Percentiles rank a stretch among this genome's conserved stretches.
phyloP scores from a whole-genome alignment of 768 basidiomycete genomes.

The Royoungia palumana region DNA sequence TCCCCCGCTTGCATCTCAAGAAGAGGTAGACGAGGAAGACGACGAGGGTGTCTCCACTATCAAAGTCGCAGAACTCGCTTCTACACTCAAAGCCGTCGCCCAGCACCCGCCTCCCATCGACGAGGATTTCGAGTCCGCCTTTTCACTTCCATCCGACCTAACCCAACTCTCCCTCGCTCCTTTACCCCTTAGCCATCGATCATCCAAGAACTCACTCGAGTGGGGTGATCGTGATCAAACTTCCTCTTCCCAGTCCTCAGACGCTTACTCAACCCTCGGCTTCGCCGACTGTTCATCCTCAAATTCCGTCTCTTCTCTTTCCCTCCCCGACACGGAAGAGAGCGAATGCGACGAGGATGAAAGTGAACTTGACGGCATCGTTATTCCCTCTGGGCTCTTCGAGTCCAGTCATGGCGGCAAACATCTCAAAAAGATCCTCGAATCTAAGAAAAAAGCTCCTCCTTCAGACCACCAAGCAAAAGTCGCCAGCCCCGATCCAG shows the following conservation, averaged over 20 bases:
- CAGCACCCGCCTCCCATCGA: constrained; percentile 41
- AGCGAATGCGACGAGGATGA: constrained; percentile 68
- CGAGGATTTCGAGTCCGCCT: constrained; percentile 83
- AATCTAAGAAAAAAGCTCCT: constrained; percentile 53
- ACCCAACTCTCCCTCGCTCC: constrained; percentile 81
- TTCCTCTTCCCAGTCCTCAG: constrained; percentile 82
- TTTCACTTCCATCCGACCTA: constrained; percentile 75
- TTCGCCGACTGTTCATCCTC: constrained; percentile 73
- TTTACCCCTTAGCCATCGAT: constrained; percentile 67
- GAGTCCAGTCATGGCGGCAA: constrained; percentile 61
- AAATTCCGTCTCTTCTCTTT: constrained; percentile 61
- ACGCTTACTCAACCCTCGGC: constrained; percentile 77
- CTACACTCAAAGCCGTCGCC: constrained; percentile 32
- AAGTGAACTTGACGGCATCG: constrained; percentile 75
- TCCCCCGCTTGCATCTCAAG: constrained; percentile 51
- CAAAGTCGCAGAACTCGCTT: constrained; percentile 58
- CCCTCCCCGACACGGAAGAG: constrained; percentile 67
- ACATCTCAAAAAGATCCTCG: constrained; percentile 49
- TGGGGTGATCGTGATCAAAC: constrained; percentile 85
- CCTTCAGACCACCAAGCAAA: constrained; percentile 53
- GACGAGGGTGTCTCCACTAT: constrained; percentile 85
- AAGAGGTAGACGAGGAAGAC: constrained; percentile 60
- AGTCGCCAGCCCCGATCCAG: constrained; percentile 57
- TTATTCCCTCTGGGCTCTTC: constrained; percentile 73
- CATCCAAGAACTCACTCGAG: constrained; percentile 81